phyloP scores from a whole-genome alignment of 345 rosid genomes.

The Toxicodendron radicans region DNA sequence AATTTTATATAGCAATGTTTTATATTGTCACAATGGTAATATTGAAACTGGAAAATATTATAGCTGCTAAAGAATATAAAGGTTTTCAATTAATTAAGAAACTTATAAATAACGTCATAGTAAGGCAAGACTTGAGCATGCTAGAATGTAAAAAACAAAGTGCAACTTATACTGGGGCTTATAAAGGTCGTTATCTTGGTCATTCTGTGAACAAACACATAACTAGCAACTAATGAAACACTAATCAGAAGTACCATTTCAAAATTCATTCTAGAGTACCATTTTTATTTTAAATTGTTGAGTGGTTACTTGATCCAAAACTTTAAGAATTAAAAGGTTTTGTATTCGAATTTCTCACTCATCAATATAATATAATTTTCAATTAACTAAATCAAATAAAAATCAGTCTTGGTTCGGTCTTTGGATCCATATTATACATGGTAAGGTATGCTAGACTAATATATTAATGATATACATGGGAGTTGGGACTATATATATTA shows the following conservation, averaged over 20 bases:
- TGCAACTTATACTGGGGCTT: not conserved
- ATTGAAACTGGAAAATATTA: not conserved
- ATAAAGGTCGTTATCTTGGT: not conserved
- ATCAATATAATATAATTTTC: too few relatives aligned
- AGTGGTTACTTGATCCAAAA: too few relatives aligned
- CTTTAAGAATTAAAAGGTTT: too few relatives aligned
- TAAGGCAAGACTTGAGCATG: not conserved
- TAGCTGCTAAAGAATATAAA: not conserved
- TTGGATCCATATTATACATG: too few relatives aligned
- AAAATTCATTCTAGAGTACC: too few relatives aligned
- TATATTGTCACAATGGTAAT: not conserved
- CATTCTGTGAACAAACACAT: not conserved
- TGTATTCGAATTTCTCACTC: too few relatives aligned
- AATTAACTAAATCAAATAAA: too few relatives aligned
- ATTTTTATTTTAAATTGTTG: too few relatives aligned
- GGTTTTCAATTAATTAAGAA: not conserved
- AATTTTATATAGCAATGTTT: not conserved
- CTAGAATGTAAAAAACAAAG: not conserved
- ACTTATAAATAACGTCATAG: not conserved
- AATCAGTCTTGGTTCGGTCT: too few relatives aligned
- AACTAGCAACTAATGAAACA: not conserved
- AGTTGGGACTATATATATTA: too few relatives aligned
- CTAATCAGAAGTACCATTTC: not conserved
- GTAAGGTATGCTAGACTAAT: too few relatives aligned
- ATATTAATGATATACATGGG: too few relatives aligned